Evolutionary conservation across 2,329 filamentous ascomycete genomes (phyloP), one percentile per base, ranked within the genome.

Genomic region (Graphilbum sp.): DNA sequence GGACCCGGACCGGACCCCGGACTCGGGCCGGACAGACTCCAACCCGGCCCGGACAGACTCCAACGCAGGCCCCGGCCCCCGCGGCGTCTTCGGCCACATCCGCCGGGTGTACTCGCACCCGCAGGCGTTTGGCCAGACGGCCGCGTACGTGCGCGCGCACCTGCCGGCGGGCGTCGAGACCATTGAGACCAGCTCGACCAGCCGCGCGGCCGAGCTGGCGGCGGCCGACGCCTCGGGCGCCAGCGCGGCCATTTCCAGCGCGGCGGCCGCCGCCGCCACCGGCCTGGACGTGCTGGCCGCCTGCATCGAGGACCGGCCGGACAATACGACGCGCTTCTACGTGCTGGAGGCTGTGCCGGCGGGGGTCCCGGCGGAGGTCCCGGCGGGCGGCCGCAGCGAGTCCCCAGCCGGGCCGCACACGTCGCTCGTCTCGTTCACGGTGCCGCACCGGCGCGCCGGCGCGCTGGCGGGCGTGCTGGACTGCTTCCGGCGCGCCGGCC

Each of bases 41-140:
- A n/a, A n/a, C n/a, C n/a, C n/a, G n/a, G n/a, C n/a, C n/a, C n/a
- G n/a, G 24, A 27, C 3, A 35, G 29, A 29, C 31, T 7, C 21
- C 19, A 30, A 9, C 16, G 18, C 18, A 10, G 29, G 19, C 7
- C 21, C n/a, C n/a, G n/a, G n/a, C n/a, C n/a, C n/a, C 13, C 12
- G 23, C 19, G 25, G 18, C 32, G 21, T 19, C 7, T 57, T 87
- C 44, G 57, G 61, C 39, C 66, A 79, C 48, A 69, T 96, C 50
- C 71, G 67, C 48, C 78, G 79, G 50, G 59, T 98, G 31, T 93
- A 94, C 62, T 90, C 84, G 19, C 90, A 98, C 58, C 87, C 88
- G 10, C 90, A 98, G 59, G 90, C 86, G 21, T 94, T 48, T 34
- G 46, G 86, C 20, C 90, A 98, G 60, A 95, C 87, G 58, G 75